Conservation (phyloP, 768 basidiomycete species). For the Tremella mesenterica region DNA sequence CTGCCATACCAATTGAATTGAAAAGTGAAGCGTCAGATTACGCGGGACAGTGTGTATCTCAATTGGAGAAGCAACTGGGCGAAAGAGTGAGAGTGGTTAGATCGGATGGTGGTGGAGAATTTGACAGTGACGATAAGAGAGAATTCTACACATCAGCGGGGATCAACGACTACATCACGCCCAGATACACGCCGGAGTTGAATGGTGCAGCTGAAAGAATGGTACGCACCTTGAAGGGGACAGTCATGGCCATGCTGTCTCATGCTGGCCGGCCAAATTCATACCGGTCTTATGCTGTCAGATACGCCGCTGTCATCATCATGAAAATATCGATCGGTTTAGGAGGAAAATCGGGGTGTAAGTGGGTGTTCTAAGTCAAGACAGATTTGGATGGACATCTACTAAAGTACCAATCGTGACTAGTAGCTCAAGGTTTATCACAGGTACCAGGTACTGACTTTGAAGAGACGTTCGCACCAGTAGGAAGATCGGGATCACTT, state of each 20-base stretch:
- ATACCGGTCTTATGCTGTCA: conserved; percentile 2
- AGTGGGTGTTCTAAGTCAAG: conserved; percentile 45
- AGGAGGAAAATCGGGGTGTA: too few species aligned
- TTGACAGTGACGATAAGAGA: not conserved
- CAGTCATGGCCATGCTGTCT: not conserved
- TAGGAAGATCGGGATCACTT: conserved; percentile 13
- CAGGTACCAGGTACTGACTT: conserved; percentile 49
- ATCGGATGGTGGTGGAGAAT: not conserved
- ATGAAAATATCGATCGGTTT: too few species aligned
- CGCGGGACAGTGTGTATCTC: not conserved
- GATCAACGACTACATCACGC: not conserved
- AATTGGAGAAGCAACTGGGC: not conserved
- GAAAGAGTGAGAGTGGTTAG: not conserved
- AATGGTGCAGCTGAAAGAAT: conserved; percentile 1
- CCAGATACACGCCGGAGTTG: not conserved
- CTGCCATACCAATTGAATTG: not conserved
- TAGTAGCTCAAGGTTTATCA: conserved; percentile 41
- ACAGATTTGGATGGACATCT: conserved; percentile 27
- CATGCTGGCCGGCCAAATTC: not conserved
- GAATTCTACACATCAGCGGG: not conserved
- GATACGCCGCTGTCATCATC: conserved; percentile 1
- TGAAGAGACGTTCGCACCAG: conserved; percentile 46
- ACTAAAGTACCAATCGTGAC: not conserved
- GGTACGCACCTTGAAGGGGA: not conserved
- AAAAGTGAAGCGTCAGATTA: not conserved